These are phyloP conservation scores for Fusarium poae DNA, from an alignment of 2,329 filamentous ascomycete species.

Conservation along the genomic window DNA sequence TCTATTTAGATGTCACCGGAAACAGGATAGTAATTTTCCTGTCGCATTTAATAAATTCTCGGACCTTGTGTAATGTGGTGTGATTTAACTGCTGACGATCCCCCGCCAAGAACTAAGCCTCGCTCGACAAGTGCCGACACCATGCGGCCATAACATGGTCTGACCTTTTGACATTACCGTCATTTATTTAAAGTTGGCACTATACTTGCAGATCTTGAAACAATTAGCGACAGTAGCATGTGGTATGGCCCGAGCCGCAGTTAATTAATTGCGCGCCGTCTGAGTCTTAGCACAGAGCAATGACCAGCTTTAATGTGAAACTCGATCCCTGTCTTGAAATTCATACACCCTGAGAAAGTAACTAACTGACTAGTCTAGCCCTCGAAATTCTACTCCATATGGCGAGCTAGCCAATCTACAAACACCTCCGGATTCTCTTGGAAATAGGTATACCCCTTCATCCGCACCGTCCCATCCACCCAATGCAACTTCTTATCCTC, in stretches of 20 bases:
- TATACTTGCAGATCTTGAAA: background rate
- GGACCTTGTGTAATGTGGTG: background rate
- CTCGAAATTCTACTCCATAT: background rate
- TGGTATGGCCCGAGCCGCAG: background rate
- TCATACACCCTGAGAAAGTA: too few relatives aligned
- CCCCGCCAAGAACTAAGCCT: background rate
- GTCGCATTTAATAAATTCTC: background rate
- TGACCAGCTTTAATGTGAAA: too few relatives aligned
- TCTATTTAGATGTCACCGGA: background rate
- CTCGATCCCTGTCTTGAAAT: too few relatives aligned
- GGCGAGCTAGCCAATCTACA: constrained; percentile 4
- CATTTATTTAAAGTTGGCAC: background rate
- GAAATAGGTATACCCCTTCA: constrained; percentile 11
- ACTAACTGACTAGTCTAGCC: too few relatives aligned
- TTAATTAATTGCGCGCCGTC: background rate
- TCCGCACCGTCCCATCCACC: background rate
- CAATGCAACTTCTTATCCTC: constrained; percentile 4
- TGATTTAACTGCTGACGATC: background rate
- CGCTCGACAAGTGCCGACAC: background rate
- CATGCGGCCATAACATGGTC: background rate
- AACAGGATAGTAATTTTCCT: background rate
- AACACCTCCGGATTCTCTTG: background rate
- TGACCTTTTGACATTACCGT: background rate
- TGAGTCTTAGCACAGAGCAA: background rate
- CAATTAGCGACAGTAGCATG: background rate